Conservation (phyloP, 1,139 yeast genomes). For the Pneumocystis oryctolagi region DNA sequence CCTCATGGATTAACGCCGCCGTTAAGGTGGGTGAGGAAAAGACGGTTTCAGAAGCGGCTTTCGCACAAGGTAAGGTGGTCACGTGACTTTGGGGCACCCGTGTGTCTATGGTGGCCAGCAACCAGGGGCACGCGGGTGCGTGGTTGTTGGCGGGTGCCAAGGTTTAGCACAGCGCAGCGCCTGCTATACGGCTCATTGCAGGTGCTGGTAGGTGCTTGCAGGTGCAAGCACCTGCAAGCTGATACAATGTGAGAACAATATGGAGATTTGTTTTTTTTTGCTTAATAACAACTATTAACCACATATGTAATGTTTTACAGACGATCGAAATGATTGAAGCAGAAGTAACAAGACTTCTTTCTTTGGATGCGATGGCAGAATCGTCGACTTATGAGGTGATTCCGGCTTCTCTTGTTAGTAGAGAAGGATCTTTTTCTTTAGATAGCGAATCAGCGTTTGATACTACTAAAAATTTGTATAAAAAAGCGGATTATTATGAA, state of each 20-base stretch:
- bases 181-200: too few relatives aligned
- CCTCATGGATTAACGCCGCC: slow-evolving; percentile 82
- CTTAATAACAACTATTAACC: too few relatives aligned
- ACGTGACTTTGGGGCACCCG: too few relatives aligned
- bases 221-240: too few relatives aligned
- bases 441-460: slow-evolving; percentile 13
- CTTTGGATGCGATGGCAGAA: slow-evolving; percentile 70
- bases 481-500: neutral
- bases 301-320: too few relatives aligned
- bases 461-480: slow-evolving; percentile 1
- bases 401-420: slow-evolving; percentile 29
- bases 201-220: too few relatives aligned
- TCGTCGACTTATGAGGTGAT: slow-evolving; percentile 65
- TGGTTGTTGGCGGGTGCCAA: too few relatives aligned
- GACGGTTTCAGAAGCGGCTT: slow-evolving; percentile 40
- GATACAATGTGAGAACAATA: too few relatives aligned
- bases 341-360: slow-evolving; percentile 60
- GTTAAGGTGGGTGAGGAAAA: slow-evolving; percentile 38
- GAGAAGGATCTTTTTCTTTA: slow-evolving; percentile 15
- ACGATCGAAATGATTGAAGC: slow-evolving; percentile 55
- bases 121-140: too few relatives aligned
- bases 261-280: neutral
- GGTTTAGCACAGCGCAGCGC: too few relatives aligned
- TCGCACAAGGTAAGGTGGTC: slow-evolving; percentile 28
- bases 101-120: too few relatives aligned